phyloP scores from a whole-genome alignment of 345 rosid genomes.

The Eutrema heterophyllum region DNA sequence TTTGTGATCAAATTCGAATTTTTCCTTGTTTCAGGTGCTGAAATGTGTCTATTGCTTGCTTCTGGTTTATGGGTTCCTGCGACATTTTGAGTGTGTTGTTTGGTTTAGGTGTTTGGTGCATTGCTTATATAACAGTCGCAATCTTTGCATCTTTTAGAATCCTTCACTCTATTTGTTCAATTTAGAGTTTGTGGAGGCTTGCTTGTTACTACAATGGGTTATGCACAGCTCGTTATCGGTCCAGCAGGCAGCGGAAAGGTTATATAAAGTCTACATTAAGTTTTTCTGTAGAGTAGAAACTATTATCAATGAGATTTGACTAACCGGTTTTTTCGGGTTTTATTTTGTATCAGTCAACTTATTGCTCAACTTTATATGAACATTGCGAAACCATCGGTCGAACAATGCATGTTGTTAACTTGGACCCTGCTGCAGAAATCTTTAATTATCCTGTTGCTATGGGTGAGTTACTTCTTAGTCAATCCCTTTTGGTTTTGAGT shows the following conservation, averaged over 20 bases:
- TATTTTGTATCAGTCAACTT: conserved; percentile 60
- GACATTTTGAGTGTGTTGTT: conserved; percentile 48
- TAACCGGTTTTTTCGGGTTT: neutral
- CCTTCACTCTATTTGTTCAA: conserved; percentile 41
- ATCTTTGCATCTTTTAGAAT: conserved; percentile 60
- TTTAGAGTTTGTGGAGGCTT: conserved; percentile 22
- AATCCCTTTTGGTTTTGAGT: neutral
- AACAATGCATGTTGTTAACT: conserved; percentile 65
- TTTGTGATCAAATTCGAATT: neutral
- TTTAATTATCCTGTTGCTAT: conserved; percentile 88
- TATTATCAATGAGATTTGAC: neutral
- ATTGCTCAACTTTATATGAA: conserved; percentile 69
- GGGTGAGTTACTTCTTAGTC: conserved; percentile 42
- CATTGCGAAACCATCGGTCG: conserved; percentile 67
- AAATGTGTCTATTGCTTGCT: conserved; percentile 27
- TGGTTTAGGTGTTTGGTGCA: conserved; percentile 74
- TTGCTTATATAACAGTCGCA: conserved; percentile 69
- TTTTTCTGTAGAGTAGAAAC: no score
- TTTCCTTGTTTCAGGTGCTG: conserved; percentile 22
- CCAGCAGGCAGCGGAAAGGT: conserved; percentile 96
- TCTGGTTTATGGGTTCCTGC: conserved; percentile 51
- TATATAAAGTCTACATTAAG: neutral
- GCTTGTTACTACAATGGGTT: conserved; percentile 46
- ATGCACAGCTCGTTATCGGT: conserved; percentile 78
- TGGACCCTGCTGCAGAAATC: conserved; percentile 92